phyloP scores from a whole-genome alignment of 495 filamentous ascomycete genomes.

The Penicillium parvum region DNA sequence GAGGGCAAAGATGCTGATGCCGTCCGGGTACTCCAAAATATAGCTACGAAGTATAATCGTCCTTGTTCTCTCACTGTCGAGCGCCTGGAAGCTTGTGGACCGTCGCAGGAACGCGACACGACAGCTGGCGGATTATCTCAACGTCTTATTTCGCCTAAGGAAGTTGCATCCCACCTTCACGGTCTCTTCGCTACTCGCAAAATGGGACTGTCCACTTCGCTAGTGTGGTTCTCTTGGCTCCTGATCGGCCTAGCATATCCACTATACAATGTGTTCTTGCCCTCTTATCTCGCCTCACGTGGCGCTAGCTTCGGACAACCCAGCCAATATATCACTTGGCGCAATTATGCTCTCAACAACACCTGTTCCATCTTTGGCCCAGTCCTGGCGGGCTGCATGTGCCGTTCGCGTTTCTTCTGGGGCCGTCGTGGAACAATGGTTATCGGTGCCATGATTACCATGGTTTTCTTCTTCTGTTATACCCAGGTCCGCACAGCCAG shows the following conservation, averaged over 20 bases:
- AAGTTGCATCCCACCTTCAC: constrained; percentile 52
- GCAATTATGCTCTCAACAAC: constrained; percentile 68
- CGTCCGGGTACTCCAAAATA: constrained; percentile 53
- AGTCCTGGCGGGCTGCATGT: constrained; percentile 61
- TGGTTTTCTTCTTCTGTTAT: constrained; percentile 68
- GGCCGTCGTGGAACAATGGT: constrained; percentile 65
- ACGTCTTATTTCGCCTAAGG: constrained; percentile 41
- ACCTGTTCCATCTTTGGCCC: constrained; percentile 61
- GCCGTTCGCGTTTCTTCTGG: constrained; percentile 48
- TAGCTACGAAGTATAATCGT: constrained; percentile 60
- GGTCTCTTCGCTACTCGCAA: constrained; percentile 60
- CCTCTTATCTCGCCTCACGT: constrained; percentile 42
- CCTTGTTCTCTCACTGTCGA: constrained; percentile 60
- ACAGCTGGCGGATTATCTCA: constrained; percentile 11
- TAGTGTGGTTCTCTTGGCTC: constrained; percentile 70
- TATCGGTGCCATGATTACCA: constrained; percentile 55
- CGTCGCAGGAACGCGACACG: constrained; percentile 11
- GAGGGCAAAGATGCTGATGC: constrained; percentile 60
- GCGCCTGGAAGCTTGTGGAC: constrained; percentile 36
- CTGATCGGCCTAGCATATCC: constrained; percentile 66
- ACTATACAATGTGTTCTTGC: constrained; percentile 66
- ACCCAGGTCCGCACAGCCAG: constrained; percentile 54
- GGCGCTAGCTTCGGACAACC: constrained; percentile 43
- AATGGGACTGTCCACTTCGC: constrained; percentile 54
- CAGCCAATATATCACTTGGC: constrained; percentile 56